Evolutionary conservation across 768 basidiomycete species (phyloP), one percentile per base, ranked within the genome.

Genomic region (Russula vinacea): DNA sequence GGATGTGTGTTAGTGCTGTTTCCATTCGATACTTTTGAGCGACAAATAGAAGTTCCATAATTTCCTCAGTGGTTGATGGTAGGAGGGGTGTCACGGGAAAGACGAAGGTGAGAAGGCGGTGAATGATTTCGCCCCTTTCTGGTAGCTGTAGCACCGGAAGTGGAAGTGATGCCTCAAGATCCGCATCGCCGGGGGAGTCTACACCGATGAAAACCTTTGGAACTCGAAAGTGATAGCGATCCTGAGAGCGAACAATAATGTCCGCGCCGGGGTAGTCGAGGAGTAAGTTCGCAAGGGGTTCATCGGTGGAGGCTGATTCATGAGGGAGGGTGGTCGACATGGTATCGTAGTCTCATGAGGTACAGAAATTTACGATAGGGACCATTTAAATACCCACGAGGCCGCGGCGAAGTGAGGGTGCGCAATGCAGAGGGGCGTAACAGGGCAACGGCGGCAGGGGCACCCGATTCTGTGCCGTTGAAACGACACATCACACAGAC

Each of bases 201-300:
- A 44, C 8, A 8, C 9, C 19, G n/a, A 44, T n/a, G 44, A n/a
- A 44, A 3, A n/a, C n/a, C 44, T 44, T 44, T 9, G 44, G 44
- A 3, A 44, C 44, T 19, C 19, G 44, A 9, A 44, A 44, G 19
- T 44, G 44, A 44, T 44, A 19, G 44, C 8, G 3, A 3, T 44
- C 44, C 17, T 44, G 44, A n/a, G 44, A 44, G n/a, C 44, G 44
- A 44, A 44, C 19, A 10, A 44, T 44, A 3, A 44, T n/a, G n/a
- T 44, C 44, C 19, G 19, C 44, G n/a, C 44, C 44, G 9, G 44
- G n/a, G 19, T 78, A 32, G 5, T 62, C 29, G n/a, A 44, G n/a
- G 19, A 44, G 44, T n/a, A 44, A n/a, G 19, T 44, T 44, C 4
- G n/a, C 2, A 44, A 44, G 44, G 19, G 44, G 19, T 4, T 44